These are phyloP conservation scores for Canavalia gladiata DNA, from an alignment of 306 rosid genomes.

Conservation along the genomic window DNA sequence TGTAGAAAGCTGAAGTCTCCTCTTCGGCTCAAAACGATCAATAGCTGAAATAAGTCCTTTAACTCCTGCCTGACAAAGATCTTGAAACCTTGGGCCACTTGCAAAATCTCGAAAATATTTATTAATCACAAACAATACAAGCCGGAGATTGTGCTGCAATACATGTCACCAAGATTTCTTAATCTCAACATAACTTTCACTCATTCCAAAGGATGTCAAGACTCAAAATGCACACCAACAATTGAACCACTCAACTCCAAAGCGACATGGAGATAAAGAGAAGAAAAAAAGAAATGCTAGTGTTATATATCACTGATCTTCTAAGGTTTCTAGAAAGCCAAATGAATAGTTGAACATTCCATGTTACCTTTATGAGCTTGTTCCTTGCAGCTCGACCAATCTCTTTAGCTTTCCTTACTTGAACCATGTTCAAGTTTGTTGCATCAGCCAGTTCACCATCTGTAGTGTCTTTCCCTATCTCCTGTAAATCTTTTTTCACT, in stretches of 20 bases:
- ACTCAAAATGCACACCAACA: constrained; percentile 9
- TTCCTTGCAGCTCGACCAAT: constrained; percentile 90
- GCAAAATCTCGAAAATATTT: constrained; percentile 87
- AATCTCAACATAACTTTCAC: constrained; percentile 6
- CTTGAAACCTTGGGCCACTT: constrained; percentile 82
- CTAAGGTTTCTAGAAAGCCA: constrained; percentile 6
- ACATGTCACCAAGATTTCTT: constrained; percentile 29
- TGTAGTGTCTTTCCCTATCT: constrained; percentile 69
- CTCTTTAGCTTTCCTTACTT: constrained; percentile 70
- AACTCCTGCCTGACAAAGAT: constrained; percentile 97
- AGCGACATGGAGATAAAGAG: background rate
- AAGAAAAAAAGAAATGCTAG: constrained; percentile 7
- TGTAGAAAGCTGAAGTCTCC: constrained; percentile 82
- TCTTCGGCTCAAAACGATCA: constrained; percentile 94
- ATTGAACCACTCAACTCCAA: background rate
- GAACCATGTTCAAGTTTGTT: constrained; percentile 60
- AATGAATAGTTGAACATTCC: constrained; percentile 11
- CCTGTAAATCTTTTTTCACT: constrained; percentile 72
- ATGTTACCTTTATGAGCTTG: constrained; percentile 89
- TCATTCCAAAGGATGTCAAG: constrained; percentile 21
- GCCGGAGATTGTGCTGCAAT: constrained; percentile 98
- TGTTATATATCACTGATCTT: background rate
- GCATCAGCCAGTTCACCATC: constrained; percentile 76
- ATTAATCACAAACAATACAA: constrained; percentile 88
- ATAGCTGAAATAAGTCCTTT: constrained; percentile 89